These are phyloP conservation scores for Stipa capillata DNA, from an alignment of 176 grass and related monocot genomes.

Conservation along the genomic window DNA sequence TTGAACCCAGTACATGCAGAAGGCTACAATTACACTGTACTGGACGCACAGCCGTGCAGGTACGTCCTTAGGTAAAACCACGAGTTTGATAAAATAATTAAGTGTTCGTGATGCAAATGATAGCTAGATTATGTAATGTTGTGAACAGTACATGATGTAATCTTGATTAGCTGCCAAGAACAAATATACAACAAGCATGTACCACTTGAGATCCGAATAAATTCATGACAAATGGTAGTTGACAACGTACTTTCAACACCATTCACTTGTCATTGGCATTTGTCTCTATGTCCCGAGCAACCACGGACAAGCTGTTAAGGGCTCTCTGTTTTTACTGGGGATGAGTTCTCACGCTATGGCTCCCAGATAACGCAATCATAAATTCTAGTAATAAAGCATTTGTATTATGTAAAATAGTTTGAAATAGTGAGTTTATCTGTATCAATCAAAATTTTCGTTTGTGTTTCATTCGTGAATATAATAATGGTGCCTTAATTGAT, in stretches of 20 bases:
- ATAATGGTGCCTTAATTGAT: no score
- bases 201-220: conserved; percentile 13
- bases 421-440: no score
- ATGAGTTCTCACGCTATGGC: not conserved
- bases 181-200: conserved; percentile 21
- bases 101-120: not conserved
- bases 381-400: not conserved
- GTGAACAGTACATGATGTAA: not conserved
- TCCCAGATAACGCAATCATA: not conserved
- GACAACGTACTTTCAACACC: not conserved
- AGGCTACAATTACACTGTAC: not conserved
- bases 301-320: not conserved
- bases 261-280: conserved; percentile 11
- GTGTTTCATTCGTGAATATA: no score
- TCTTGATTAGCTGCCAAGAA: conserved; percentile 17
- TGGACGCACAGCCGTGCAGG: not conserved
- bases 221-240: conserved; percentile 16
- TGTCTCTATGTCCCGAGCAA: not conserved
- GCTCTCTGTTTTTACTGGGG: not conserved
- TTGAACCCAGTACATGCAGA: not conserved
- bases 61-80: not conserved
- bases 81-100: not conserved
- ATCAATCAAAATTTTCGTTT: no score
- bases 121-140: not conserved
- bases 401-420: not conserved